These are phyloP conservation scores for Penicillium sp. DNA, from an alignment of 2,329 filamentous ascomycete genomes.

Conservation along the genomic window DNA sequence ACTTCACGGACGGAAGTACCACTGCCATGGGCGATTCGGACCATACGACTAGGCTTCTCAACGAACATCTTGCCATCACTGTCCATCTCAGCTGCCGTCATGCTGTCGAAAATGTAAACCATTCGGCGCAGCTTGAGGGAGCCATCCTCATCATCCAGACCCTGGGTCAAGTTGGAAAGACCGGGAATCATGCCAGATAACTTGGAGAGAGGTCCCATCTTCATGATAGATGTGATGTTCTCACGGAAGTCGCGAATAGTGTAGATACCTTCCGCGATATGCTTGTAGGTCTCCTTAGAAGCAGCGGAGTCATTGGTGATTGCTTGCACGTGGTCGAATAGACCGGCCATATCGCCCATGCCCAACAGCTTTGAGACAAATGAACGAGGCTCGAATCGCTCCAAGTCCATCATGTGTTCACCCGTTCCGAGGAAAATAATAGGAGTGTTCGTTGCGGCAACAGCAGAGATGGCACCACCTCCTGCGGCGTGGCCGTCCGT, in stretches of 20 bases:
- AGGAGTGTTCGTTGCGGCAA: slow-evolving; percentile 92
- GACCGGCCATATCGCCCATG: slow-evolving; percentile 93
- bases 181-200: slow-evolving; percentile 99
- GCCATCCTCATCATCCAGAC: slow-evolving; percentile 97
- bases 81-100: slow-evolving; percentile 95
- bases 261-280: slow-evolving; percentile 95
- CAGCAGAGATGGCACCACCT: slow-evolving; percentile 95
- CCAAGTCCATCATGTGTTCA: slow-evolving; percentile 93
- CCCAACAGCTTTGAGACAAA: slow-evolving; percentile 93
- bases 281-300: slow-evolving; percentile 96
- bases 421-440: slow-evolving; percentile 98
- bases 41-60: slow-evolving; percentile 90
- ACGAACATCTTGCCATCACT: slow-evolving; percentile 92
- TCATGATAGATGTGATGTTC: slow-evolving; percentile 97
- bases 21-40: slow-evolving; percentile 82
- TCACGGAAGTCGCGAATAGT: slow-evolving; percentile 92
- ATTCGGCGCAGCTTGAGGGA: slow-evolving; percentile 90
- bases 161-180: slow-evolving; percentile 87
- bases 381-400: slow-evolving; percentile 86
- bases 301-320: slow-evolving; percentile 80
- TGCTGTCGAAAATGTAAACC: slow-evolving; percentile 98
- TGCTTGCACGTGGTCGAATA: slow-evolving; percentile 95
- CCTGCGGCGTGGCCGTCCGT: slow-evolving; percentile 94
- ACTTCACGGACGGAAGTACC: slow-evolving; percentile 91
- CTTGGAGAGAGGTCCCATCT: slow-evolving; percentile 96